A percentile compares a stretch with the other conserved stretches of the same genome.
Evolutionary conservation across 2,329 filamentous ascomycete genomes (phyloP).

Genomic region (Penicillium griseofulvum): DNA sequence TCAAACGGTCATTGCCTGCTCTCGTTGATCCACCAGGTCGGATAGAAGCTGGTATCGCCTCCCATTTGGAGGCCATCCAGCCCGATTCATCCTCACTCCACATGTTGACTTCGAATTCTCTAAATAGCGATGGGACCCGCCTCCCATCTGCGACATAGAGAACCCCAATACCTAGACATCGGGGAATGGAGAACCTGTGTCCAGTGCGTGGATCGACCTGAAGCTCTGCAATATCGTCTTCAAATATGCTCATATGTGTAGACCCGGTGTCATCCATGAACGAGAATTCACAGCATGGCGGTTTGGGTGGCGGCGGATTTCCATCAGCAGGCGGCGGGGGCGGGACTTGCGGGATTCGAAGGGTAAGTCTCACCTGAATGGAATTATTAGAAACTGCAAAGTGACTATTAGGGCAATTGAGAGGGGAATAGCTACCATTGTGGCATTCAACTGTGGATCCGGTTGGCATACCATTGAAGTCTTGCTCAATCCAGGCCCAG

Average conservation of each 20-base stretch:
- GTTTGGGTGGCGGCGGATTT: background rate
- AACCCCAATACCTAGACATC: background rate
- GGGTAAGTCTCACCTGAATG: background rate
- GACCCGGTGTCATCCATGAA: background rate
- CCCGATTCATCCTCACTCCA: background rate
- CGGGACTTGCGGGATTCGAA: background rate
- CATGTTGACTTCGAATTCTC: constrained; percentile 2
- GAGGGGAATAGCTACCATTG: background rate
- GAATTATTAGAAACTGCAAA: background rate
- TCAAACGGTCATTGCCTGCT: background rate
- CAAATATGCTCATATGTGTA: background rate
- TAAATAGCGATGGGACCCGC: background rate
- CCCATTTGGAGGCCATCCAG: background rate
- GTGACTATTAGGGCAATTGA: no score
- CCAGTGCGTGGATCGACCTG: background rate
- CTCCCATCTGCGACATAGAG: background rate
- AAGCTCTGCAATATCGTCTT: background rate
- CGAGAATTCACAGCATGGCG: background rate
- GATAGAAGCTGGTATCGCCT: background rate
- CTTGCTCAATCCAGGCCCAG: background rate
- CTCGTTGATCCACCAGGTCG: background rate
- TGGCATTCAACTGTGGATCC: background rate
- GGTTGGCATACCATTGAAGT: background rate
- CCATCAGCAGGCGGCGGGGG: background rate
- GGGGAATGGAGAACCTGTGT: background rate